Evolutionary conservation across 1,284 basidiomycete genomes (phyloP).

Genomic region (Microbotryum violaceum): DNA sequence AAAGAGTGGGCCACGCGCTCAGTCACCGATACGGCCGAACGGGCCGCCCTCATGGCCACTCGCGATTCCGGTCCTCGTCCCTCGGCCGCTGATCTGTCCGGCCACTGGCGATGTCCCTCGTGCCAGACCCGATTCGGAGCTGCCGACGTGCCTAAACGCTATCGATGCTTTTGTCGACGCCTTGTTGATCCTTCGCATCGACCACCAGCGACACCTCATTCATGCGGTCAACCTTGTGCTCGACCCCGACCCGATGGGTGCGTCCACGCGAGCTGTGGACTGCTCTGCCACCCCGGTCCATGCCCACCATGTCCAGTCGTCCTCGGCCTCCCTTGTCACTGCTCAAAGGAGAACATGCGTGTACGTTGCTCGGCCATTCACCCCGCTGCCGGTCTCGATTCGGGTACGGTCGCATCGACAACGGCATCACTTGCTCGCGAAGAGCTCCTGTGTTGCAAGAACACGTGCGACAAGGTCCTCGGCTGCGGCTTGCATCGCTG

Average conservation of each 20-base stretch:
- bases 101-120: conserved; percentile 36
- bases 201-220: conserved; percentile 72
- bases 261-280: conserved; percentile 65
- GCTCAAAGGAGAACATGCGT: conserved; percentile 4
- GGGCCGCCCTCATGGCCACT: conserved; percentile 30
- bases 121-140: conserved; percentile 38
- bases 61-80: conserved; percentile 18
- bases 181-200: conserved; percentile 52
- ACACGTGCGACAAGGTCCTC: conserved; percentile 17
- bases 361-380: conserved; percentile 12
- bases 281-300: conserved; percentile 42
- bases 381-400: neutral
- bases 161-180: conserved; percentile 80
- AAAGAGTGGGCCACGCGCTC: conserved; percentile 56
- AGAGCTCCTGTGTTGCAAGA: conserved; percentile 14
- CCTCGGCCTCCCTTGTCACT: conserved; percentile 16
- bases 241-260: conserved; percentile 53
- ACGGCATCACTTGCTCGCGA: neutral
- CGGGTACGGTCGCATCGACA: conserved; percentile 1
- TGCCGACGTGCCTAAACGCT: conserved; percentile 54
- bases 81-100: conserved; percentile 9
- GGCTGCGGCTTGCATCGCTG: conserved; percentile 32
- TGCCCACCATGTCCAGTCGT: conserved; percentile 30
- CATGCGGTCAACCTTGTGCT: conserved; percentile 67
- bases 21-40: conserved; percentile 48